Evolutionary conservation across 2,329 filamentous ascomycete genomes (phyloP).

Genomic region (Botryotinia convoluta): DNA sequence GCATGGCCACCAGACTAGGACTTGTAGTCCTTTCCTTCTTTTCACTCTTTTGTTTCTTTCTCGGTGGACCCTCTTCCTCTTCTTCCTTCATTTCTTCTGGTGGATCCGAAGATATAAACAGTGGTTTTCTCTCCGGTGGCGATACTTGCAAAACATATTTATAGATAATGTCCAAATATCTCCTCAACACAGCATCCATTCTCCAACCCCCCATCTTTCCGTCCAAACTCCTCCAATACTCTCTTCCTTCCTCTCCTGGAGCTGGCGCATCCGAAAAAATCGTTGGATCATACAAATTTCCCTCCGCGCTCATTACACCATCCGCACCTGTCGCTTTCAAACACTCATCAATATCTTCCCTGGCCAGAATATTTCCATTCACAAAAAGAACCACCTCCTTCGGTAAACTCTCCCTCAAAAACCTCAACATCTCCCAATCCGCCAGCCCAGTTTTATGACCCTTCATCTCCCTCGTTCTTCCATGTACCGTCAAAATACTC

Average conservation of each 20-base stretch:
- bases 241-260: slow-evolving; percentile 63
- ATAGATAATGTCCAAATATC: slow-evolving; percentile 90
- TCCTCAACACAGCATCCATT: slow-evolving; percentile 80
- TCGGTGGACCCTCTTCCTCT: slow-evolving; percentile 35
- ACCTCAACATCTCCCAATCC: slow-evolving; percentile 84
- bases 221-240: slow-evolving; percentile 82
- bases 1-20: slow-evolving; percentile 75
- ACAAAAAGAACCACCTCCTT: slow-evolving; percentile 90
- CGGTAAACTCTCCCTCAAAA: slow-evolving; percentile 78
- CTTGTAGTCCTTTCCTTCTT: slow-evolving; percentile 40
- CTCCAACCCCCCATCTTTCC: slow-evolving; percentile 76
- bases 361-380: slow-evolving; percentile 88
- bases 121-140: slow-evolving; percentile 64
- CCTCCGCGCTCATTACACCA: slow-evolving; percentile 93
- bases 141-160: slow-evolving; percentile 66
- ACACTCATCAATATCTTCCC: slow-evolving; percentile 73
- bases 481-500: slow-evolving; percentile 91
- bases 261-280: slow-evolving; percentile 73
- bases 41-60: slow-evolving; percentile 44
- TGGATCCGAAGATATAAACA: slow-evolving; percentile 61
- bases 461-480: slow-evolving; percentile 85
- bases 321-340: slow-evolving; percentile 83
- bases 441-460: slow-evolving; percentile 91
- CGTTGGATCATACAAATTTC: slow-evolving; percentile 85
- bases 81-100: slow-evolving; percentile 42